Percentiles rank a stretch among this genome's conserved stretches.
These are phyloP conservation scores for Acacia confusa DNA, from an alignment of 306 rosid species.

Conservation along the genomic window DNA sequence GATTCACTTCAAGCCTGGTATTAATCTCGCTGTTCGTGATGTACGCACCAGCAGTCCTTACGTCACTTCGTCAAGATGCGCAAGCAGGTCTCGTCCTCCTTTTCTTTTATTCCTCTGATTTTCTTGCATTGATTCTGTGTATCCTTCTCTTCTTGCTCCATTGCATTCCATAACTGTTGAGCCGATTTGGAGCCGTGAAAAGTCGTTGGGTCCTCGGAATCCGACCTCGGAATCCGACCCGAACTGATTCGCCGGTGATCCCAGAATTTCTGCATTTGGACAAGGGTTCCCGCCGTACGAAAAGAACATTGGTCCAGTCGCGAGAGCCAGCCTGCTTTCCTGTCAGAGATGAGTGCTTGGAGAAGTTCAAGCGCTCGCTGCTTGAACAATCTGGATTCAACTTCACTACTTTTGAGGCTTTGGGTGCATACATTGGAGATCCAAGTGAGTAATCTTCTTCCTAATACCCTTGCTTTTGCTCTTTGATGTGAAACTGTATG, in stretches of 20 bases:
- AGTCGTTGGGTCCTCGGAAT: constrained; percentile 54
- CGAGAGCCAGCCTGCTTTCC: constrained; percentile 57
- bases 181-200: constrained; percentile 63
- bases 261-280: constrained; percentile 54
- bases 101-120: background rate
- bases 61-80: constrained; percentile 65
- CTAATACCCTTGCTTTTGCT: background rate
- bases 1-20: constrained; percentile 77
- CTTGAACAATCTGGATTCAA: constrained; percentile 52
- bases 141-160: no score
- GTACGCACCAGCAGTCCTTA: constrained; percentile 93
- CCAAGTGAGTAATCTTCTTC: constrained; percentile 61
- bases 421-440: constrained; percentile 90
- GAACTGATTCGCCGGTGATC: constrained; percentile 43
- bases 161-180: constrained; percentile 6
- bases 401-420: constrained; percentile 83
- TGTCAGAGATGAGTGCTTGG: constrained; percentile 57
- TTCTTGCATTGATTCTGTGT: background rate
- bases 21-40: constrained; percentile 94
- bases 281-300: constrained; percentile 43
- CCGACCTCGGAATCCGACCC: no score
- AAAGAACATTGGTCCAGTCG: constrained; percentile 39
- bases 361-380: constrained; percentile 45
- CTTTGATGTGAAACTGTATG: background rate
- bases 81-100: constrained; percentile 53